A percentile compares a stretch with the other conserved stretches of the same genome.
These are phyloP conservation scores for Zostera marina DNA, from an alignment of 116 monocot genomes.

Conservation along the genomic window DNA sequence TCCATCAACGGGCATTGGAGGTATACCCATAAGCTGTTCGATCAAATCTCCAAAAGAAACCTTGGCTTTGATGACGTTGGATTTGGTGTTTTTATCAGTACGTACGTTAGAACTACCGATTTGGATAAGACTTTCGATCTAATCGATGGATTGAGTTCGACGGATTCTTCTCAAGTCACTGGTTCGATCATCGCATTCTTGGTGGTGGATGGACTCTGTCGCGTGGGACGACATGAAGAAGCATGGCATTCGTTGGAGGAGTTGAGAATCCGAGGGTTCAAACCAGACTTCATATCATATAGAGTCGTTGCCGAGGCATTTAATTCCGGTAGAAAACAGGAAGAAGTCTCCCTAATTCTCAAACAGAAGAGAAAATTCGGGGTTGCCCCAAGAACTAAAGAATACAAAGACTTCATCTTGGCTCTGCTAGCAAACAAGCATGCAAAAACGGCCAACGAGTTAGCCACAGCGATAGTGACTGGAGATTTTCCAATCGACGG, in stretches of 20 bases:
- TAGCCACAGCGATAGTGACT: constrained; percentile 46
- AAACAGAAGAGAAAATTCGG: constrained; percentile 93
- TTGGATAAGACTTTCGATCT: constrained; percentile 26
- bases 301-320: constrained; percentile 63
- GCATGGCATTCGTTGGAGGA: constrained; percentile 64
- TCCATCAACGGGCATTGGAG: constrained; percentile 11
- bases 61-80: constrained; percentile 36
- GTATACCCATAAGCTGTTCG: constrained; percentile 38
- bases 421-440: constrained; percentile 35
- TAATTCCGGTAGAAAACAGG: constrained; percentile 20
- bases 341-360: constrained; percentile 38
- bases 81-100: constrained; percentile 54
- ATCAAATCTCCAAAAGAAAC: constrained; percentile 30
- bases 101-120: constrained; percentile 10
- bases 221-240: constrained; percentile 48
- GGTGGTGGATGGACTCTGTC: constrained; percentile 55
- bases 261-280: constrained; percentile 39
- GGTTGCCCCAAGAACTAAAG: constrained; percentile 55
- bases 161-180: constrained; percentile 15
- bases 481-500: constrained; percentile 73
- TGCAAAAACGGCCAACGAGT: constrained; percentile 34
- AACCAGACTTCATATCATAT: constrained; percentile 84
- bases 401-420: constrained; percentile 53
- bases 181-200: constrained; percentile 60
- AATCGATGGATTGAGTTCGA: constrained; percentile 14